Base-by-base conservation (phyloP, 106 monocot species). In the Chionographis japonica region DNA sequence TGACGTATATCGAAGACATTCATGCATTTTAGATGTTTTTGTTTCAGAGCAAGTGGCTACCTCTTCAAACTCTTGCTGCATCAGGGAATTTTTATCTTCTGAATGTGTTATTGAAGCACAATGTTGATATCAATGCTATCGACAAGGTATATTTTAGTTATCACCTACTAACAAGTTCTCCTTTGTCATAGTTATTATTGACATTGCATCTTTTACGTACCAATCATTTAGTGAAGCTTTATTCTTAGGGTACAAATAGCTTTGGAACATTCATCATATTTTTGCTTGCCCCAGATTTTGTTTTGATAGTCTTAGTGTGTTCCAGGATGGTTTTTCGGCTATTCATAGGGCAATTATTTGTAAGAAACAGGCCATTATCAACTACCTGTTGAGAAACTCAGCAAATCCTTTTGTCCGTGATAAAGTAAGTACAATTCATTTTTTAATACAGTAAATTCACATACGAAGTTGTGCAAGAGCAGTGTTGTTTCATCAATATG, bases 41-140 rank as follows among this genome's bases (percentile, higher is more conserved):
- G 4, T 74, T 85, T 63, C 74, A 97, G 97, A 85, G 82, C 42
- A 97, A 97, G 72, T 97, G 92, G 97, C 67, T 97, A 13, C 92
- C 92, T 66, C 54, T 97, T 13, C 97, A 97, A 58, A 80, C 84
- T 56, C 80, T 97, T 71, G 82, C 89, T 74, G 84, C 92, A 18
- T 85, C 97, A 49, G 97, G 97, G 40, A 89, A 97, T 27, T 92
- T 97, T 69, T 83, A 89, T 81, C 92, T 97, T 60, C 66, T 97
- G 81, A 80, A 97, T 70, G 66, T 50, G 41, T 72, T 97, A 69
- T 54, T 97, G 37, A 89, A 92, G 60, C 82, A 97, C 56, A 87
- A 69, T 79, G 82, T 92, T 50, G 92, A 97, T 73, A 83, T 97
- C 57, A 97, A 97, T 86, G 86, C 65, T 27, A 42, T 66, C 62